Evolutionary conservation across 495 filamentous ascomycete species (phyloP), one percentile per base, ranked within the genome.

Genomic region (Eremomyces bilateralis): DNA sequence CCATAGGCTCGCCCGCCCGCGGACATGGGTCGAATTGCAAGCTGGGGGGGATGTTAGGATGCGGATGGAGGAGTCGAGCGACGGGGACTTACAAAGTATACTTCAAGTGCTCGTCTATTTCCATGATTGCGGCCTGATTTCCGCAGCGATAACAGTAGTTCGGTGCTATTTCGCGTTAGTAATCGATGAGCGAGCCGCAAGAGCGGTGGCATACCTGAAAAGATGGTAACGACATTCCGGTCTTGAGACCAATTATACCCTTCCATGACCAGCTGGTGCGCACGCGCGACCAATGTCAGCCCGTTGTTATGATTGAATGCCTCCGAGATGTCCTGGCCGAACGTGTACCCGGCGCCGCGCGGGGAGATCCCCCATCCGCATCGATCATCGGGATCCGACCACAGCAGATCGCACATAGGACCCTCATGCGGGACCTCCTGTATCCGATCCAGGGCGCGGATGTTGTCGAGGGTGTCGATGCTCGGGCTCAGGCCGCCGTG

Each of bases 291-390:
- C 34, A 95, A 65, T 39, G 88, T 95, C 61, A 97, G 63, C 34
- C 88, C 88, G 47, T 97, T 97, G 65, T 97, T 97, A 57, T 97
- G 88, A 59, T 97, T 97, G 65, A 97, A 97, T 3, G 88, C 88
- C 60, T 97, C 88, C 6, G 85, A 94, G 47, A 97, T 97, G 54
- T 97, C 88, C 62, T 97, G 88, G 40, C 88, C 88, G 56, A 97
- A 97, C 21, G 88, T 97, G 60, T 97, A 97, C 35, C 88, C 88
- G 42, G 88, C 88, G 57, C 88, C 88, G 58, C 88, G 71, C 39
- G 88, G 88, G 38, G 79, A 88, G 52, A 97, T 97, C 31, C 88
- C 88, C 88, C 88, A 97, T 40, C 88, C 88, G 56, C 88, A 97
- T 53, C 88, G 67, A 58, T 97, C 88, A 62, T 97, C 88, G 34